phyloP scores from a whole-genome alignment of 176 grass and related monocot species.

The Raddia guianensis region DNA sequence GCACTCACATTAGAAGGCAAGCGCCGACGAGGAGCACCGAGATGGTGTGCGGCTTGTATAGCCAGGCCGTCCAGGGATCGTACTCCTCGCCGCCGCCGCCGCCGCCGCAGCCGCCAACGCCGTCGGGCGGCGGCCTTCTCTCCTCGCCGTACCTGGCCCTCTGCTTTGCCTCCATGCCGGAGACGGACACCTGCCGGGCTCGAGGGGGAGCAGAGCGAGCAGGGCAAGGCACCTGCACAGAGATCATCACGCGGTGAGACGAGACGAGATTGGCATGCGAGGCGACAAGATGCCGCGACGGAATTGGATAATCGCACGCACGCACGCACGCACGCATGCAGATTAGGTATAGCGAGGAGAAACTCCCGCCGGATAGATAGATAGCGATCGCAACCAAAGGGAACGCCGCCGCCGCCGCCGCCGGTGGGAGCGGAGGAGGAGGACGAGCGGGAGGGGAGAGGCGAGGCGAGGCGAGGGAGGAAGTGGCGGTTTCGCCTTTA shows the following conservation, averaged over 20 bases:
- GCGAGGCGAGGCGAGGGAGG: neutral
- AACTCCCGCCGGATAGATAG: neutral
- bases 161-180: conserved; percentile 43
- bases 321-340: neutral
- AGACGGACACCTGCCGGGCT: neutral
- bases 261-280: neutral
- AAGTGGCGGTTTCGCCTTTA: neutral
- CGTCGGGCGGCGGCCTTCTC: neutral
- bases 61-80: conserved; percentile 99
- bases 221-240: neutral
- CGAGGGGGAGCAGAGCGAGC: neutral
- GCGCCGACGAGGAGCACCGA: conserved; percentile 86
- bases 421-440: neutral
- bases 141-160: conserved; percentile 45
- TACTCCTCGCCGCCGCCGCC: conserved; percentile 47
- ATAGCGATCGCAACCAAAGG: neutral
- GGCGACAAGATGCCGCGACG: neutral
- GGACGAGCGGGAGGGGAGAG: too few species aligned
- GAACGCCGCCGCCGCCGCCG: neutral
- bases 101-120: neutral
- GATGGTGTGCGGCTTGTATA: conserved; percentile 93
- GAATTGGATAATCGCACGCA: neutral
- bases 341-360: neutral
- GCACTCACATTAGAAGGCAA: conserved; percentile 86
- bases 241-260: neutral